Base-by-base conservation (phyloP, 140 eudicot genomes). In the Senecio squalidus region DNA sequence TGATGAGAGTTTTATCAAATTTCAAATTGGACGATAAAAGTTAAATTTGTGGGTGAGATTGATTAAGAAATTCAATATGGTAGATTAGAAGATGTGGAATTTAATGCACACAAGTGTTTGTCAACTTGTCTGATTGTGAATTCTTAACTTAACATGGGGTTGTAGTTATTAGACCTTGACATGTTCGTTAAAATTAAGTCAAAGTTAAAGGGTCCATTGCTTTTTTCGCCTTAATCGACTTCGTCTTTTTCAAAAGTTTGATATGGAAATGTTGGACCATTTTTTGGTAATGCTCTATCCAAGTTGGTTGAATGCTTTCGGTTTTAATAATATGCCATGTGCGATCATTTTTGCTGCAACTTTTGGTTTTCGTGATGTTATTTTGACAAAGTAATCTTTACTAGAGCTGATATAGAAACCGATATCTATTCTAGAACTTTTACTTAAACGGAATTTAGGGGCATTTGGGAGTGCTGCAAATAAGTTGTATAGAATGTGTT, bases 251-350 rank as follows among this genome's bases (percentile, higher is more conserved):
- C 15, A 54, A 36, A 68, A 47, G 23, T 58, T 68, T 28, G 13
- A 33, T 58, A 31, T 16, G 7, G 51, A 11, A 28, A 48, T 57
- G 40, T 9, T 68, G 59, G 48, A 58, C 60, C 59, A 33, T 44
- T 30, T 44, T 30, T 68, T 18, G 17, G 50, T 51, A 39, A 57
- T 58, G 39, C 21, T 47, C 3, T 34, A 22, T 58, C 18, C 40
- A 58, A 55, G 65, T 67, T 59, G 43, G 68, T 60, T 69, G 54
- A 58, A 49, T 49, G 68, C 46, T 38, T 54, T 40, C 28, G 34
- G 68, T 25, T 66, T 66, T 53, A 66, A 52, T 66, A 54, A 66
- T 66, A 26, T n/a, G n/a, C 61, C 68, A 48, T 69, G 74, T 69
- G 74, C 53, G n/a, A 29, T 67, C 57, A 43, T 36, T 67, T 43